Evolutionary conservation across 805 yeast species (phyloP).

Genomic region (Scheffersomyces stipitis): DNA sequence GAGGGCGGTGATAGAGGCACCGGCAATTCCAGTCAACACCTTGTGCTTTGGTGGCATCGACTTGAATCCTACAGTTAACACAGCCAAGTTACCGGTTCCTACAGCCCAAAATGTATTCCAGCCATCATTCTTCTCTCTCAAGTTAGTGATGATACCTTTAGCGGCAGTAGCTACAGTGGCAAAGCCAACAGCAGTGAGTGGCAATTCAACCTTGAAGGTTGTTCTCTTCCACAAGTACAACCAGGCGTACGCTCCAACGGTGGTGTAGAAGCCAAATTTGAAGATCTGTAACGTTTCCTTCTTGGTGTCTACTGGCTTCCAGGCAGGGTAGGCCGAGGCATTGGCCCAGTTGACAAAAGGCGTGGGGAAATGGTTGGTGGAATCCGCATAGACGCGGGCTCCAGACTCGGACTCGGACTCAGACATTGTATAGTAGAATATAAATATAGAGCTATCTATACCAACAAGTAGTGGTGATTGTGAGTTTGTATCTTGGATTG

Average conservation of each 20-base stretch:
- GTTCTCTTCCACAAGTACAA: slow-evolving; percentile 44
- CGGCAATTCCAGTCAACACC: slow-evolving; percentile 38
- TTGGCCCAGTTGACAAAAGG: slow-evolving; percentile 40
- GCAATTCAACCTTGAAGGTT: slow-evolving; percentile 41
- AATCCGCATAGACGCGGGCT: slow-evolving; percentile 27
- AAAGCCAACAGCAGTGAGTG: slow-evolving; percentile 39
- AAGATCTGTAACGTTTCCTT: slow-evolving; percentile 49
- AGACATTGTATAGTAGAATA: no score
- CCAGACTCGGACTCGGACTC: background rate
- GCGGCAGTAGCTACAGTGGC: slow-evolving; percentile 54
- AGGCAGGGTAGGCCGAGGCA: slow-evolving; percentile 45
- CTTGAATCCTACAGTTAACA: slow-evolving; percentile 45
- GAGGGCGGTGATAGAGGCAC: slow-evolving; percentile 38
- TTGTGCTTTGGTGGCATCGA: slow-evolving; percentile 43
- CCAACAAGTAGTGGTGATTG: no score
- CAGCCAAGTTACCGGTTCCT: slow-evolving; percentile 47
- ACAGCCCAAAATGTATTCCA: slow-evolving; percentile 67
- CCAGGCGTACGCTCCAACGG: slow-evolving; percentile 50
- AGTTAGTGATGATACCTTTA: slow-evolving; percentile 51
- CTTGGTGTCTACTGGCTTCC: slow-evolving; percentile 57
- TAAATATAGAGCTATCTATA: no score
- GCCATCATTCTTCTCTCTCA: slow-evolving; percentile 63
- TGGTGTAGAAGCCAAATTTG: slow-evolving; percentile 46
- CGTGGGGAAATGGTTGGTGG: slow-evolving; percentile 41
- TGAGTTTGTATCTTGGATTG: no score